Evolutionary conservation across 352 stramenopile species (phyloP), one percentile per base, ranked within the genome.

Genomic region (Phytopythium vexans): DNA sequence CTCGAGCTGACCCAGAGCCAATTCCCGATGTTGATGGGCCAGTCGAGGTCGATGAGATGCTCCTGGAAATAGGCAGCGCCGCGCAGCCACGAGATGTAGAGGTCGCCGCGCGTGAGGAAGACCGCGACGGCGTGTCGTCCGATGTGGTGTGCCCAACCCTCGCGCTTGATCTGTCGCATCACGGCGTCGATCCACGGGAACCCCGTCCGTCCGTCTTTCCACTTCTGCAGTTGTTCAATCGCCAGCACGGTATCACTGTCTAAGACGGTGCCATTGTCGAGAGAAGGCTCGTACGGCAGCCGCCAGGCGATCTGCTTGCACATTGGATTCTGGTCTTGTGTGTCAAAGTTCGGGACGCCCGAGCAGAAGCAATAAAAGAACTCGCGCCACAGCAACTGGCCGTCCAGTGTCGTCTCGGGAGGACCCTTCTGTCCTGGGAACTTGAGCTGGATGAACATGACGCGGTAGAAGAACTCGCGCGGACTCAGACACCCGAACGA

Each of bases 151-250:
- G 78, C 77, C 84, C 84, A 97, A n/a, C 88, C 89, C 64, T 97
- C 85, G 12, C 79, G 65, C 36, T 88, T 76, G 39, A 97, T 86
- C 62, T 97, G 90, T 0, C 77, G 90, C 90, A 99, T 98, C 38
- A 91, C 83, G 12, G 96, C 97, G 67, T 99, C 96, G 57, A 99
- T 98, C 74, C 89, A 99, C 5, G 97, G 96, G 68, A 97, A 99
- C 1, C 97, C 97, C 1, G 97, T 99, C 37, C 83, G 69, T n/a
- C 83, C 94, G 12, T 92, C 69, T 63, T 95, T 95, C 97, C 97
- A 99, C 41, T 66, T 72, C 37, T 74, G 67, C 1, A 90, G 59
- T 14, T 90, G 77, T 36, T 75, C 66, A 62, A 77, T 75, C 10
- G 80, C 74, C 0, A 72, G 60, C 15, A 74, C 74, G 10, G 74